phyloP scores from a whole-genome alignment of 257 asterid genomes.

The Echium plantagineum region DNA sequence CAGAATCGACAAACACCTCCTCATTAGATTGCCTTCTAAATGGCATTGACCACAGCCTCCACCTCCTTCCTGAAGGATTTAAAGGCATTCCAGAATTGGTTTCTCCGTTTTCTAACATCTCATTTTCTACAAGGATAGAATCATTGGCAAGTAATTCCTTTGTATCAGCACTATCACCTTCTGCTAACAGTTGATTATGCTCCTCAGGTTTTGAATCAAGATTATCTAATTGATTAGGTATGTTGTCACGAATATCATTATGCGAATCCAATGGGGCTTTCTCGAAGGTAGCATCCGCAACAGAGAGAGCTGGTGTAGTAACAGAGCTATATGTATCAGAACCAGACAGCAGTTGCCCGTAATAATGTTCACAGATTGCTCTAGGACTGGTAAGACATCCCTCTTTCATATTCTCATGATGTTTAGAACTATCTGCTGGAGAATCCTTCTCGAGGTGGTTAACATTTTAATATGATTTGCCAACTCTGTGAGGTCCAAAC shows the following conservation, averaged over 20 bases:
- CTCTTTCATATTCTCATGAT: constrained; percentile 21
- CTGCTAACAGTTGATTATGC: constrained; percentile 22
- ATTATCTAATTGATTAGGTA: constrained; percentile 19
- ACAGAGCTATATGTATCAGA: constrained; percentile 15
- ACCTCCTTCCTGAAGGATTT: constrained; percentile 59
- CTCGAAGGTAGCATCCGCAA: constrained; percentile 21
- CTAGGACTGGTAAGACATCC: constrained; percentile 23
- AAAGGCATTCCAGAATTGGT: constrained; percentile 27
- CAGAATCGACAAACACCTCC: no score
- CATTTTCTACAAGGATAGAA: constrained; percentile 44
- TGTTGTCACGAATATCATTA: constrained; percentile 21
- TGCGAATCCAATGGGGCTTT: constrained; percentile 15
- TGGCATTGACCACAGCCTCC: constrained; percentile 94
- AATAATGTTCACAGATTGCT: constrained; percentile 18
- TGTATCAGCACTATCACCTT: constrained; percentile 20
- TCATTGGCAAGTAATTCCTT: constrained; percentile 27
- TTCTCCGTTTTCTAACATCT: constrained; percentile 30
- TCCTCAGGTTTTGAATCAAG: constrained; percentile 22
- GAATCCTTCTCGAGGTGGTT: constrained; percentile 18
- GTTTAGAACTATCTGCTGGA: constrained; percentile 18
- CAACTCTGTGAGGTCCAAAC: constrained; percentile 52
- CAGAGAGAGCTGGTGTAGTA: constrained; percentile 22
- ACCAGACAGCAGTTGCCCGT: no score
- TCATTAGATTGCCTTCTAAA: constrained; percentile 86
- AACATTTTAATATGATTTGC: constrained; percentile 25